Evolutionary conservation across 1,139 yeast genomes (phyloP), one percentile per base, ranked within the genome.

Genomic region (Maudiozyma humilis): DNA sequence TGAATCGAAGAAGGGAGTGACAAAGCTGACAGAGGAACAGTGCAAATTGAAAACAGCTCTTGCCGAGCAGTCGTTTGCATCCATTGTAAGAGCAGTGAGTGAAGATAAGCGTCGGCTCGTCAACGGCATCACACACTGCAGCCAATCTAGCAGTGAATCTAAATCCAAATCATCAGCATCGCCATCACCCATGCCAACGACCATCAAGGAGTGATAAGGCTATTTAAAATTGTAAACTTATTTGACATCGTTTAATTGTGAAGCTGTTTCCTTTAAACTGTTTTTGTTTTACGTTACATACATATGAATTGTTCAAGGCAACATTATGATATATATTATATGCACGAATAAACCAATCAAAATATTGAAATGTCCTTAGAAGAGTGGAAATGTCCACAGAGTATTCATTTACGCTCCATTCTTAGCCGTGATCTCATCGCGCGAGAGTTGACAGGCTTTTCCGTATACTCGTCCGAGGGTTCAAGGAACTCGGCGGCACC

Each of bases 61-160:
- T 37, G 65, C 67, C 12, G 64, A 67, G 19, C 60, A 69, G 50
- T 77, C 86, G 4, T 82, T 85, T 63, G 82, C 79, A 34, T 88
- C 81, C 57, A 75, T 85, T 48, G 94, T 85, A 2, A 72, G 70
- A 45, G 81, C 91, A 1, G 94, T 89, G 0, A 67, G 76, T 29
- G 70, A 77, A 44, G 80, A 82, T 57, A 79, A 78, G 59, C 85
- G 83, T 13, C 69, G 38, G 61, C 59, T 40, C 12, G 16, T 47
- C 20, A 36, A 42, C 6, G 38, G 38, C 16, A 35, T 35, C 25
- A 35, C 29, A 8, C 38, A 20, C 25, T 20, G 30, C 2, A 35
- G 38, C 15, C 38, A 35, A n/a, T 12, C 30, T 19, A n/a, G n/a
- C n/a, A n/a, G n/a, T n/a, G n/a, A n/a, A n/a, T 34, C 36, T 6